Evolutionary conservation across 257 asterid species (phyloP).

Genomic region (Rhazya stricta): DNA sequence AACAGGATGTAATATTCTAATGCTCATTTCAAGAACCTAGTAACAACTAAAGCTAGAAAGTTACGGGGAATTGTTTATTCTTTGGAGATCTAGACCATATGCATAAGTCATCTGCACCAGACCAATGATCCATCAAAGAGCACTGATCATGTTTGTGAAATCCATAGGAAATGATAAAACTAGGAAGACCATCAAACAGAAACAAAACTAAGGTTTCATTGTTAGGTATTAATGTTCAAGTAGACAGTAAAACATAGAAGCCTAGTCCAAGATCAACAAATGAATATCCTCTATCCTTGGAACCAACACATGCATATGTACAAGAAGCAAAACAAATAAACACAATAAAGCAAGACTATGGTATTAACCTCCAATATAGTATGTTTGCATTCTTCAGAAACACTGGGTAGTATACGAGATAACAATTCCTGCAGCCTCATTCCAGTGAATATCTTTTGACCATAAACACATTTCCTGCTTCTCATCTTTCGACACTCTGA

Average conservation of each 20-base stretch:
- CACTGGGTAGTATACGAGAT: constrained; percentile 39
- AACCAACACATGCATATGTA: neutral
- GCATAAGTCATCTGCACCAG: neutral
- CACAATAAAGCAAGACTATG: neutral
- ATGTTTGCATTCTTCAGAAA: constrained; percentile 44
- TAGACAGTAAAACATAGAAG: neutral
- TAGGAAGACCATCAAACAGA: neutral
- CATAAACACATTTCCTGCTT: constrained; percentile 47
- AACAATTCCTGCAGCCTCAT: constrained; percentile 64
- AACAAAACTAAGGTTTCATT: neutral
- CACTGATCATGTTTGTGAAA: neutral
- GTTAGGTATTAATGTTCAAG: neutral
- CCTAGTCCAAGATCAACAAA: neutral
- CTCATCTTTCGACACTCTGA: constrained; percentile 46
- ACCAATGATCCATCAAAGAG: neutral
- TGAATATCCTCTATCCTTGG: neutral
- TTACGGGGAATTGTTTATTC: neutral
- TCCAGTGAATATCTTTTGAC: constrained; percentile 67
- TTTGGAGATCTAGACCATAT: neutral
- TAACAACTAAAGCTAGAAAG: neutral
- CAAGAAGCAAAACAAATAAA: neutral
- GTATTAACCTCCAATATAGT: constrained; percentile 50
- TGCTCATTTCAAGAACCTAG: neutral
- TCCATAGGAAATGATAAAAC: neutral
- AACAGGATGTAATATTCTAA: neutral